These are phyloP conservation scores for Neolentinus lepideus DNA, from an alignment of 1,284 basidiomycete genomes.

Conservation along the genomic window DNA sequence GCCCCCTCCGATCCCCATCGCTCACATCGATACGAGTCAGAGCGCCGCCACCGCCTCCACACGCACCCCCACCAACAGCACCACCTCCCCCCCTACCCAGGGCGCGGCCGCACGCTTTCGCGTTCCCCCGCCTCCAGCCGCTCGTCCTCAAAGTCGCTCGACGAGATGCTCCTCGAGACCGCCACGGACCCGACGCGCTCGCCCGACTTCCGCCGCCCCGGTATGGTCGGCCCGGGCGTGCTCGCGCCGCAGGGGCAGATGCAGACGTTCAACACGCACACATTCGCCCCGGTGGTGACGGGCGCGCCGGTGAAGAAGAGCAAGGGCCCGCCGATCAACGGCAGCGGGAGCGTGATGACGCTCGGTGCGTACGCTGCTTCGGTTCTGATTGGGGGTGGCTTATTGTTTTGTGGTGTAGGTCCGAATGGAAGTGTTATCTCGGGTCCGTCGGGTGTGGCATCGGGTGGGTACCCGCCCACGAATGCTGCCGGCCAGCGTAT, in stretches of 20 bases:
- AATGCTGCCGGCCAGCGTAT: slow-evolving; percentile 65
- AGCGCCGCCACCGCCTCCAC: background rate
- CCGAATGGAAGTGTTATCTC: slow-evolving; percentile 20
- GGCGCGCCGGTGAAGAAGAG: slow-evolving; percentile 60
- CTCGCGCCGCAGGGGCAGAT: slow-evolving; percentile 24
- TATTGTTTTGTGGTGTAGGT: slow-evolving; percentile 9
- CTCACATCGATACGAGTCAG: background rate
- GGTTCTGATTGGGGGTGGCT: slow-evolving; percentile 1
- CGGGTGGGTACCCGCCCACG: slow-evolving; percentile 40
- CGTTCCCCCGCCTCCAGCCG: slow-evolving; percentile 18
- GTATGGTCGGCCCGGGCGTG: slow-evolving; percentile 6
- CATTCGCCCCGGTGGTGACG: slow-evolving; percentile 61
- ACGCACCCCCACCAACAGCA: slow-evolving; percentile 4
- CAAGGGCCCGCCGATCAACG: slow-evolving; percentile 25
- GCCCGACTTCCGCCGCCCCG: slow-evolving; percentile 5
- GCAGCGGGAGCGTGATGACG: slow-evolving; percentile 16
- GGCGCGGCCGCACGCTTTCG: slow-evolving; percentile 18
- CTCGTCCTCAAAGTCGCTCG: slow-evolving; percentile 32
- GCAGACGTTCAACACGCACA: slow-evolving; percentile 52
- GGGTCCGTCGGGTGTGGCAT: slow-evolving; percentile 17
- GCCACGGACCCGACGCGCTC: slow-evolving; percentile 24
- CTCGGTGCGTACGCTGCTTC: slow-evolving; percentile 13
- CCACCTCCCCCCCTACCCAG: slow-evolving; percentile 15
- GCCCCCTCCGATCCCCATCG: background rate
- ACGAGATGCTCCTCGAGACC: slow-evolving; percentile 59